These are phyloP conservation scores for Hemisphaericaspora xylofermentans DNA, from an alignment of 1,139 yeast genomes.

Conservation along the genomic window DNA sequence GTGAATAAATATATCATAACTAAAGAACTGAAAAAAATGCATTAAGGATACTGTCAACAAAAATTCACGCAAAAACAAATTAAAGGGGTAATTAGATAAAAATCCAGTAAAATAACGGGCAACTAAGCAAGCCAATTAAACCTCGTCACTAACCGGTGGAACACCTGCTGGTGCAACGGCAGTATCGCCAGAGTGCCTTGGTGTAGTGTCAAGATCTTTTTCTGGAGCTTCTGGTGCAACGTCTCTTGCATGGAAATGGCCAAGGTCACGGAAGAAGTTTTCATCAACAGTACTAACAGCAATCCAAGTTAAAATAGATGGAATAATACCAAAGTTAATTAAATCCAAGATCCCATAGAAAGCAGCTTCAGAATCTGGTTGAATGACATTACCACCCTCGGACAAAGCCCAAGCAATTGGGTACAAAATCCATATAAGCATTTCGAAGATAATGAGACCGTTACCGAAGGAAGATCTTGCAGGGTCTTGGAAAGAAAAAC, in stretches of 20 bases:
- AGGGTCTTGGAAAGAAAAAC: slow-evolving; percentile 12
- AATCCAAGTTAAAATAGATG: slow-evolving; percentile 35
- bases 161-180: slow-evolving; percentile 26
- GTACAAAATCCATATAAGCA: slow-evolving; percentile 48
- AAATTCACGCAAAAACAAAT: not conserved
- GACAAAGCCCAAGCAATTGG: slow-evolving; percentile 62
- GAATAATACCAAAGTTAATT: slow-evolving; percentile 42
- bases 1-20: not conserved
- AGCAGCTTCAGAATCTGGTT: slow-evolving; percentile 65
- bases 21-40: not conserved
- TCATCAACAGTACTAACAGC: slow-evolving; percentile 31
- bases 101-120: no score
- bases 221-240: slow-evolving; percentile 10
- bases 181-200: slow-evolving; percentile 39
- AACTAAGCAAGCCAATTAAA: not conserved
- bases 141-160: slow-evolving; percentile 7
- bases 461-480: slow-evolving; percentile 21
- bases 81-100: no score
- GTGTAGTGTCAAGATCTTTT: slow-evolving; percentile 26
- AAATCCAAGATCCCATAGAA: slow-evolving; percentile 65
- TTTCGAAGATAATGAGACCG: slow-evolving; percentile 30
- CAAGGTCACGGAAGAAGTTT: slow-evolving; percentile 26
- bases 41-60: slow-evolving; percentile 1
- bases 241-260: slow-evolving; percentile 18
- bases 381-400: slow-evolving; percentile 68